Base-by-base conservation (phyloP, 805 yeast species). In the Lachancea sp. region DNA sequence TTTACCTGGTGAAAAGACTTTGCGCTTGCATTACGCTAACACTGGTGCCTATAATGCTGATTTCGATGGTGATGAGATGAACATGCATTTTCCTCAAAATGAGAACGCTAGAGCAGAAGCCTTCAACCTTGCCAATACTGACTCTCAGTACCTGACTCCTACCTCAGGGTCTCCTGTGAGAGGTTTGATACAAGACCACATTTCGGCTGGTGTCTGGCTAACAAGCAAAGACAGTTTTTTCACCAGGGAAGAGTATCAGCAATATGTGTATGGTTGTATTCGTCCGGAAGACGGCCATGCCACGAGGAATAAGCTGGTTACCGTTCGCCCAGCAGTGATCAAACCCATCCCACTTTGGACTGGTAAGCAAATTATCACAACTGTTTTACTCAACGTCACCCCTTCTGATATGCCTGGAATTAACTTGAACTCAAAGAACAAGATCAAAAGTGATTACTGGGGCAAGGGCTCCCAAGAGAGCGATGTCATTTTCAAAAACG, bases 31-130 rank as follows among this genome's bases (percentile, higher is more conserved):
- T 64, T 92, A 92, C 65, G 99, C 99, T 55, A 92, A 92, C 66
- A 92, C 98, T 33, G 97, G 97, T 68, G 97, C 98, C 32, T 92
- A 90, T 68, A 90, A 90, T 64, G 97, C 97, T 29, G 98, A 90
- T 75, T 90, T 92, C 56, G 98, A 90, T 68, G 98, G 98, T 72
- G 98, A 90, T 67, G 98, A 90, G 71, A 90, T 90, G 98, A 90
- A 90, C 64, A 83, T 90, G 96, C 98, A 90, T 69, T 90, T 90
- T 73, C 98, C 98, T 20, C 98, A 90, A 69, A 88, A 85, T 65
- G 97, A 90, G 68, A 85, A 86, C 53, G 98, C 97, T 8, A 80
- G 89, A 60, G 90, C 97, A 17, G 98, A 92, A 68, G 97, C 98
- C 2, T 71, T 87, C 58, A 78, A 87, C 60, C 73, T 92, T 63